Evolutionary conservation across 73 alveolate genomes (phyloP), one percentile per base, ranked within the genome.

Genomic region (Tetrahymena malaccensis): DNA sequence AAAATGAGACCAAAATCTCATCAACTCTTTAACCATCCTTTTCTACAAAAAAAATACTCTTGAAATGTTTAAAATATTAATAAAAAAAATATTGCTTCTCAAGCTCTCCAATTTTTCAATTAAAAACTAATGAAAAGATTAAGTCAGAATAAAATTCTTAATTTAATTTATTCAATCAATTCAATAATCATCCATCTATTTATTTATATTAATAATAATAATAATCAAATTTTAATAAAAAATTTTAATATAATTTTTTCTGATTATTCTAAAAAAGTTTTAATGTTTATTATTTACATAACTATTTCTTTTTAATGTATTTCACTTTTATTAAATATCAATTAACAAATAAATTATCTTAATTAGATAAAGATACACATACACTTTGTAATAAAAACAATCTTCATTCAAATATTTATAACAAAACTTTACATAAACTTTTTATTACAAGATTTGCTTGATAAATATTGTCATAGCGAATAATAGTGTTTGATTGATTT

Each of bases 11-110:
- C 97, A 21, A 84, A 95, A 85, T 94, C 98, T 22, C 83, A 44
- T 33, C 94, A 96, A 83, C 38, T 96, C 0, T 94, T 33, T 55
- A 43, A 96, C 25, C 98, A 96, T 94, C 94, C 97, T 35, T 98
- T 98, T 94, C 70, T 97, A 43, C 15, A 85, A 35, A 85, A 95
- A 70, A 70, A n/a, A 12, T 70, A 27, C 89, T 27, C 21, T 4
- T 70, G 89, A 70, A 70, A 70, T n/a, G 31, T 31, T 56, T 70
- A 25, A 58, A 70, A 70, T 70, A 27, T 70, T 1, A 10, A 70
- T 33, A 27, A 70, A 27, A n/a, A 11, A 25, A 27, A 11, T 7
- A 70, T 6, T 7, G 21, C 37, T 35, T 35, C 83, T 21, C 27
- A 5, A 50, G n/a, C n/a, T n/a, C n/a, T n/a, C n/a, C n/a, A n/a